Percentiles rank a stretch among this genome's conserved stretches.
Conservation (phyloP, 2,329 filamentous ascomycete genomes). For the Stachybotrys echinatus region DNA sequence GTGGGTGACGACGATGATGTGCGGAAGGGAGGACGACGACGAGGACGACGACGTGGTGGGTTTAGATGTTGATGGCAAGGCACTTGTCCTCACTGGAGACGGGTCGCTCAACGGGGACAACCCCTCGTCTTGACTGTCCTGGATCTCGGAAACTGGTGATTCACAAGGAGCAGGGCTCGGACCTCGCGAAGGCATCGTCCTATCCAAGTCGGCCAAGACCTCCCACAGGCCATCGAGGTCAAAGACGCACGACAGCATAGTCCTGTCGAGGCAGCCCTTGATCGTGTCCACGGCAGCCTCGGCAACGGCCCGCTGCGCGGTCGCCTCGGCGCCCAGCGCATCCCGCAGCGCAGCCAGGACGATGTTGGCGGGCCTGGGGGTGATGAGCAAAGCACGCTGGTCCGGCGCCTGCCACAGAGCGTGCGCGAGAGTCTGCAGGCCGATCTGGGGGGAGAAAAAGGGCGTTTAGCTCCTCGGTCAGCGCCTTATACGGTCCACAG, state of each 20-base stretch:
- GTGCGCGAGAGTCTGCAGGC: constrained; percentile 40
- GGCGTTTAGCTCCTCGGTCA: too few species aligned
- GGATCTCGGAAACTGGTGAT: constrained; percentile 18
- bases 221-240: constrained; percentile 54
- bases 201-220: constrained; percentile 46
- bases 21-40: constrained; percentile 18
- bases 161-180: not conserved
- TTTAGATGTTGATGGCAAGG: not conserved
- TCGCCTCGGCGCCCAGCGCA: constrained; percentile 18
- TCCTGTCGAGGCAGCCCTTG: constrained; percentile 37
- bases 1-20: constrained; percentile 51
- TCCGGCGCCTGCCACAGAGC: constrained; percentile 23
- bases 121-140: constrained; percentile 27
- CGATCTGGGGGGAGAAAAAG: too few species aligned
- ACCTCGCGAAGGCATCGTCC: constrained; percentile 23
- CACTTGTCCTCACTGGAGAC: not conserved
- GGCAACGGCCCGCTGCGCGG: constrained; percentile 7
- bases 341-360: constrained; percentile 36
- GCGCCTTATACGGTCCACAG: too few species aligned
- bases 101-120: constrained; percentile 8
- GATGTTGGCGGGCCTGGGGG: constrained; percentile 35
- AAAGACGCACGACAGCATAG: constrained; percentile 52
- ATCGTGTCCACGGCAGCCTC: constrained; percentile 16
- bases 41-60: not conserved
- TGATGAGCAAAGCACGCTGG: constrained; percentile 38